Percentiles rank a stretch among this genome's conserved stretches.
phyloP scores from a whole-genome alignment of 768 basidiomycete genomes.

The Gymnopilus junonius region DNA sequence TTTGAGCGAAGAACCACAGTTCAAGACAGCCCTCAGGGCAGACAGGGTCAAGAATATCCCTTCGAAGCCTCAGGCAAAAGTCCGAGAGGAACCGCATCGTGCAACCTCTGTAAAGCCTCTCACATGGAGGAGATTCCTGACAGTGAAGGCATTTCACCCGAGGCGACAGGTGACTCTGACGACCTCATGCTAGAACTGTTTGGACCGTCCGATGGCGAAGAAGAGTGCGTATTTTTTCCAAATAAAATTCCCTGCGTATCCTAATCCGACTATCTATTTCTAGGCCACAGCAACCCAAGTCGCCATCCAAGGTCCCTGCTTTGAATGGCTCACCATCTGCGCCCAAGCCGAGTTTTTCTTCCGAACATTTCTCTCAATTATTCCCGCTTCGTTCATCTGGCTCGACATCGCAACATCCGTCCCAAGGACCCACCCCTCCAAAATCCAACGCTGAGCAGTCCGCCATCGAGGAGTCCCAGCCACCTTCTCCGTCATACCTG shows the following conservation, averaged over 20 bases:
- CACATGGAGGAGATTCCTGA: neutral
- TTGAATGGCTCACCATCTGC: neutral
- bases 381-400: neutral
- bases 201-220: conserved; percentile 18
- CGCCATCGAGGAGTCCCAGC: neutral
- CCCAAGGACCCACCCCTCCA: conserved; percentile 11
- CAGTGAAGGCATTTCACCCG: neutral
- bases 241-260: neutral
- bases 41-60: neutral
- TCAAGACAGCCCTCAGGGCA: neutral
- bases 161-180: neutral
- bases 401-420: neutral
- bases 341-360: neutral
- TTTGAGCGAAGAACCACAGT: neutral
- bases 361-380: neutral
- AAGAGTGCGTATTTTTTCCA: conserved; percentile 7
- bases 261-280: neutral
- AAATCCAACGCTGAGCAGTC: neutral
- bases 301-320: neutral
- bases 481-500: neutral
- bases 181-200: conserved; percentile 15
- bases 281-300: neutral
- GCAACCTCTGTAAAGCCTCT: neutral
- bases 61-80: neutral
- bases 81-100: neutral